These are phyloP conservation scores for Ogataea hybrid DNA, from an alignment of 1,139 yeast genomes.

Conservation along the genomic window DNA sequence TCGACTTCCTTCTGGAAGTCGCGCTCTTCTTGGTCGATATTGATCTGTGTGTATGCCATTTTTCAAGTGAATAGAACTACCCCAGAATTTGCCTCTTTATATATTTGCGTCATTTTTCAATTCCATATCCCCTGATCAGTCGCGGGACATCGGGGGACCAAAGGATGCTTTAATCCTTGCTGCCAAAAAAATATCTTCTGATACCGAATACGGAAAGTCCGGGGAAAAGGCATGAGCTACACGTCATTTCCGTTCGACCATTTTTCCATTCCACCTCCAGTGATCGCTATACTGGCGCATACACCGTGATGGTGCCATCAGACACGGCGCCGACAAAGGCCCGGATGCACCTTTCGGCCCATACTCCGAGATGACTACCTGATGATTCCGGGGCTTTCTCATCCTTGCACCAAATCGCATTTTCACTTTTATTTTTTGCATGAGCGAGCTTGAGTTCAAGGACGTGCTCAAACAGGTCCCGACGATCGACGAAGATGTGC, in stretches of 20 bases:
- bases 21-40: constrained; percentile 59
- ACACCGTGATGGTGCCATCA: background rate
- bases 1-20: constrained; percentile 68
- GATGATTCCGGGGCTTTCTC: background rate
- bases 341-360: background rate
- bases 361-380: constrained; percentile 7
- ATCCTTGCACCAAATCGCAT: constrained; percentile 2
- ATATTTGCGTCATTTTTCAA: background rate
- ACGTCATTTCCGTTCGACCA: constrained; percentile 12
- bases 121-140: constrained; percentile 8
- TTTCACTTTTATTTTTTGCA: background rate
- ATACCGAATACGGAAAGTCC: constrained; percentile 14
- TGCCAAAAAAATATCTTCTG: constrained; percentile 1
- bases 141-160: constrained; percentile 11
- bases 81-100: background rate
- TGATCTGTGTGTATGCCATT: constrained; percentile 43
- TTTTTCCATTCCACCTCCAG: constrained; percentile 5
- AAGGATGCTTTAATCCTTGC: constrained; percentile 5
- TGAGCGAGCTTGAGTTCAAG: background rate
- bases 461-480: constrained; percentile 37
- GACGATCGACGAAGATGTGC: constrained; percentile 62
- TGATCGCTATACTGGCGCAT: background rate
- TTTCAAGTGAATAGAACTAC: background rate
- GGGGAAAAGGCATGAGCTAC: constrained; percentile 17
- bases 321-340: background rate